These are phyloP conservation scores for Xanthoceras sorbifolium DNA, from an alignment of 345 rosid species.

Conservation along the genomic window DNA sequence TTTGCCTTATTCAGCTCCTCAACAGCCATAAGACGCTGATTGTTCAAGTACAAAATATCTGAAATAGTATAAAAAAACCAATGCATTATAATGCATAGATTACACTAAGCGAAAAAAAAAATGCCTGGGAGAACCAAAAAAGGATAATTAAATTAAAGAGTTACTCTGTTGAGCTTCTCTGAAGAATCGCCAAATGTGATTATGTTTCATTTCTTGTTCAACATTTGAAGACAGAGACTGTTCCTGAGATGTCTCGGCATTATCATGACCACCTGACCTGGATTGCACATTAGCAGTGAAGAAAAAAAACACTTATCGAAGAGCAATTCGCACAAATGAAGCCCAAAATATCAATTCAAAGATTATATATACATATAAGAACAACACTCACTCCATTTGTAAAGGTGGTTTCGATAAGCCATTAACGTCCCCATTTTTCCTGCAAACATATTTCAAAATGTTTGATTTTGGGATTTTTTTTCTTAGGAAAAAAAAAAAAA, in stretches of 20 bases:
- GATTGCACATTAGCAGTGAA: slow-evolving; percentile 1
- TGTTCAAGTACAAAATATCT: slow-evolving; percentile 74
- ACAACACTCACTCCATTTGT: slow-evolving; percentile 36
- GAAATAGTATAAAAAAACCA: slow-evolving; percentile 5
- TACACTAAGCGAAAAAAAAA: not conserved
- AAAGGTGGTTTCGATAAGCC: slow-evolving; percentile 29
- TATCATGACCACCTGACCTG: slow-evolving; percentile 46
- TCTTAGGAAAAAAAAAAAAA: not conserved
- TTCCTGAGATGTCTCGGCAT: slow-evolving; percentile 45
- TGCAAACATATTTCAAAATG: slow-evolving; percentile 16
- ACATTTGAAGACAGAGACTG: slow-evolving; percentile 31
- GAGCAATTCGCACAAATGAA: not conserved
- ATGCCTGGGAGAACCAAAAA: too few species aligned
- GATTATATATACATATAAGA: not conserved
- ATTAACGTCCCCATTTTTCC: slow-evolving; percentile 45
- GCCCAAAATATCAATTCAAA: not conserved
- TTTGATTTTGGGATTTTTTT: not conserved
- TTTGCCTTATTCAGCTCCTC: slow-evolving; percentile 58
- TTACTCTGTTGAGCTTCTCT: slow-evolving; percentile 80
- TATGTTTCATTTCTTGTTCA: slow-evolving; percentile 38
- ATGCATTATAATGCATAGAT: not conserved
- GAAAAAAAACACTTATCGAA: not conserved
- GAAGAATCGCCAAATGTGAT: slow-evolving; percentile 63
- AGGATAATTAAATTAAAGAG: slow-evolving; percentile 5
- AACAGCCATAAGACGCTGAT: slow-evolving; percentile 61